Conservation (phyloP, 2,329 filamentous ascomycete genomes). For the Scleromitrula shiraiana region DNA sequence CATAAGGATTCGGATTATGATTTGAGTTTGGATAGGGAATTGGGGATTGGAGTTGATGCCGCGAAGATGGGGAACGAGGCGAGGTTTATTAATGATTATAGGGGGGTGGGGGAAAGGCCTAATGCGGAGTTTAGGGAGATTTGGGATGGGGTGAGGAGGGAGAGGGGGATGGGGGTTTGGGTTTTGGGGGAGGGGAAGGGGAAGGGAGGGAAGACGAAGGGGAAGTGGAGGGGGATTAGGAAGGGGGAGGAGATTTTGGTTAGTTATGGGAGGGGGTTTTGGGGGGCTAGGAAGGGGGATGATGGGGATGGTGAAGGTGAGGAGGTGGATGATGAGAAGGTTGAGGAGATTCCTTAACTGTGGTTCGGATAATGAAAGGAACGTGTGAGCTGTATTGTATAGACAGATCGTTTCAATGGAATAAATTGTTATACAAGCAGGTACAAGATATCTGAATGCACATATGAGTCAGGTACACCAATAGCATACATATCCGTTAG, state of each 20-base stretch:
- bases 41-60: conserved; percentile 53
- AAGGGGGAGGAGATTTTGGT: conserved; percentile 62
- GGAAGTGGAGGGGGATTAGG: conserved; percentile 48
- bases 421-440: too few species aligned
- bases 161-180: conserved; percentile 51
- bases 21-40: conserved; percentile 51
- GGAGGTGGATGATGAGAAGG: background rate
- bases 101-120: conserved; percentile 38
- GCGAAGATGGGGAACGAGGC: conserved; percentile 52
- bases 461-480: too few species aligned
- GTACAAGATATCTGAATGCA: too few species aligned
- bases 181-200: conserved; percentile 40
- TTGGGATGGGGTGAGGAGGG: conserved; percentile 44
- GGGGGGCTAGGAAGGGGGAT: conserved; percentile 40
- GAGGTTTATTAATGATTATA: conserved; percentile 59
- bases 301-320: background rate
- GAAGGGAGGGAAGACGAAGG: conserved; percentile 33
- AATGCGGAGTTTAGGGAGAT: conserved; percentile 46
- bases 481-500: too few species aligned
- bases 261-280: conserved; percentile 41
- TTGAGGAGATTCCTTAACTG: too few species aligned
- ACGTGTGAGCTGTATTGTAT: too few species aligned
- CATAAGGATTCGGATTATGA: conserved; percentile 53
- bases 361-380: too few species aligned
- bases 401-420: too few species aligned